A percentile compares a stretch with the other conserved stretches of the same genome.
Conservation (phyloP, 2,329 filamentous ascomycete species). For the Periconia digitata region DNA sequence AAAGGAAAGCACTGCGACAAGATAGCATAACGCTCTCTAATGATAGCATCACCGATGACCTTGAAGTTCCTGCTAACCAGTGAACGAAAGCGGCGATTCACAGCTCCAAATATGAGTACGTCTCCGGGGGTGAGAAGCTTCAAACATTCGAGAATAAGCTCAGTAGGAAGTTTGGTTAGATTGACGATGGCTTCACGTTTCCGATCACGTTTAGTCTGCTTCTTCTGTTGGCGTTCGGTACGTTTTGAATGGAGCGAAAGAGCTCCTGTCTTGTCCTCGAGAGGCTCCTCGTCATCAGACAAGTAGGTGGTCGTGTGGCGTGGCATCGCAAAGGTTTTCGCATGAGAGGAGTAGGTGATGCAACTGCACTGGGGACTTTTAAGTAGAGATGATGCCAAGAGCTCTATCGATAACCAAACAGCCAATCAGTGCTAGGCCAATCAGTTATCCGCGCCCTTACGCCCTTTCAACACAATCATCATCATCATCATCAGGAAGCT, state of each 20-base stretch:
- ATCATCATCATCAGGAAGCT: no score
- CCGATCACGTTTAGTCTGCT: slow-evolving; percentile 33
- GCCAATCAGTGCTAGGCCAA: no score
- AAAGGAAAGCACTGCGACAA: slow-evolving; percentile 56
- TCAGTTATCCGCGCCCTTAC: no score
- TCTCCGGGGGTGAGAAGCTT: slow-evolving; percentile 54
- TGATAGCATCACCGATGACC: slow-evolving; percentile 49
- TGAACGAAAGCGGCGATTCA: slow-evolving; percentile 45
- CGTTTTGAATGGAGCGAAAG: slow-evolving; percentile 56
- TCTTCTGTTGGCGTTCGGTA: slow-evolving; percentile 52
- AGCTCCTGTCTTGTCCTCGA: slow-evolving; percentile 54
- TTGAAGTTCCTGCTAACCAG: slow-evolving; percentile 51
- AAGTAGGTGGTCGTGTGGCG: slow-evolving; percentile 15
- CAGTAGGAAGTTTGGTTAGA: slow-evolving; percentile 55
- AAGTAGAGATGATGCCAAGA: no score
- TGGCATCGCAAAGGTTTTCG: slow-evolving; percentile 17
- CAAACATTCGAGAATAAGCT: slow-evolving; percentile 55
- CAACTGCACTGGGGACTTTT: no score
- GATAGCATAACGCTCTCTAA: slow-evolving; percentile 52
- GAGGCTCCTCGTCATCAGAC: slow-evolving; percentile 46
- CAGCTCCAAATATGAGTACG: slow-evolving; percentile 49
- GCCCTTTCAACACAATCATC: no score
- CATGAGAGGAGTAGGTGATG: not conserved
- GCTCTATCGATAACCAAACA: no score
- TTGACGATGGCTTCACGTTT: slow-evolving; percentile 34